Evolutionary conservation across 2,329 filamentous ascomycete species (phyloP), one percentile per base, ranked within the genome.

Genomic region (Calycina marina): DNA sequence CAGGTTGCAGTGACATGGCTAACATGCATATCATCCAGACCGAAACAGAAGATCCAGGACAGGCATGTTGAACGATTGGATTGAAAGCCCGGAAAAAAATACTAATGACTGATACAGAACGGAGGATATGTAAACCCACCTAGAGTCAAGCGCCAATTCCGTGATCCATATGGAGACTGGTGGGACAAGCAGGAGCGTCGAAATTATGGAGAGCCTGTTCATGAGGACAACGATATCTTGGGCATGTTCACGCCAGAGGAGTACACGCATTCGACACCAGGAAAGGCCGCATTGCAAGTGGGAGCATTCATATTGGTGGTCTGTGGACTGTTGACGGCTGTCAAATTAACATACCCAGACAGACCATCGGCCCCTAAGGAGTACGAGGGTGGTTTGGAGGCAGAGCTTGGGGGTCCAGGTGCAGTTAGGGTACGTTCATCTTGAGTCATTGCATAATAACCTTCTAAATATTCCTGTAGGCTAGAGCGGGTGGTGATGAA

Each of bases 101-200:
- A 36, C 34, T 45, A 28, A 45, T 25, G 12, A 9, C 10, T 10
- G 28, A 25, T 18, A 36, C 22, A 86, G 80, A 92, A 86, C 58
- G 83, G 82, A 52, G 79, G 78, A 57, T 90, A 84, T 57, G 69
- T 81, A 52, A 84, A 86, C 60, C 80, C 82, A 37, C 72, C 75
- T 10, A 60, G 67, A 34, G 63, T 88, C 59, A 94, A 93, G 68
- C 80, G 88, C 47, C 77, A 85, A 57, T 81, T 84, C 62, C 83
- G 90, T 55, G 90, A 96, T 58, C 90, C 92, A 20, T 72, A 96
- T 56, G 88, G 60, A 53, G 77, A 83, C 54, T 98, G 85, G 84
- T 96, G 85, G 83, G 88, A 98, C 61, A 80, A 85, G 58, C 90
- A 98, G 62, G 90, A 96, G 59, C 77, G 86, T 55, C 75, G 90